Base-by-base conservation (phyloP, 2,329 filamentous ascomycete genomes). In the Aspergillus quadrilineatus region DNA sequence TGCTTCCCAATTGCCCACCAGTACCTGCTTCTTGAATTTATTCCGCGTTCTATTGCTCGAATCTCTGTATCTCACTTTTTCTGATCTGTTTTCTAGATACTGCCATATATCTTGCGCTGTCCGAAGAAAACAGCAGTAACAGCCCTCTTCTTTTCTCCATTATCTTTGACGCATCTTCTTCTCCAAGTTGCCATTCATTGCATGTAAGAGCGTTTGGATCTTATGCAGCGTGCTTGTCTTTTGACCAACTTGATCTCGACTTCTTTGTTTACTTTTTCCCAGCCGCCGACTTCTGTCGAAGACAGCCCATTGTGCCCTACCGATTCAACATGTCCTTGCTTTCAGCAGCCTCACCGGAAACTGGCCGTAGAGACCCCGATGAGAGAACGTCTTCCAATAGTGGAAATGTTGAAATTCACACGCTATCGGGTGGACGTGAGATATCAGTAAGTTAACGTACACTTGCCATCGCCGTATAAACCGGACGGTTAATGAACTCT, bases 271-370 rank as follows among this genome's bases (percentile, higher is more conserved):
- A 64, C 46, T 58, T 53, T 15, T 39, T 55, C 43, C 42, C 17
- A 28, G 1, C 9, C 44, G 50, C 17, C n/a, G 46, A 36, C 28
- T 49, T 43, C 44, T 55, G 26, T 8, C 43, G 7, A 17, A 28
- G 15, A 34, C 8, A 32, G 10, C 36, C 28, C 14, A 6, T 43
- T 30, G 50, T 55, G 29, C 50, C 30, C 17, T 53, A 17, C 32
- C 39, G 17, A 39, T 32, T 44, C 54, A 65, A 48, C 12, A 73
- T 73, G 70, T 65, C 70, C 53, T 63, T 69, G 36, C 53, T 66
- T 28, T 60, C 65, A 28, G 59, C 60, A 14, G 62, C 57, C 22
- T 66, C 69, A 30, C 58, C 68, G 29, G 67, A 59, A 30, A 57
- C 63, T 53, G 60, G 59, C 50, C 65, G 65, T 52, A 69, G 66